Evolutionary conservation across 805 yeast species (phyloP).

Genomic region (Hanseniaspora pseudoguilliermondii): DNA sequence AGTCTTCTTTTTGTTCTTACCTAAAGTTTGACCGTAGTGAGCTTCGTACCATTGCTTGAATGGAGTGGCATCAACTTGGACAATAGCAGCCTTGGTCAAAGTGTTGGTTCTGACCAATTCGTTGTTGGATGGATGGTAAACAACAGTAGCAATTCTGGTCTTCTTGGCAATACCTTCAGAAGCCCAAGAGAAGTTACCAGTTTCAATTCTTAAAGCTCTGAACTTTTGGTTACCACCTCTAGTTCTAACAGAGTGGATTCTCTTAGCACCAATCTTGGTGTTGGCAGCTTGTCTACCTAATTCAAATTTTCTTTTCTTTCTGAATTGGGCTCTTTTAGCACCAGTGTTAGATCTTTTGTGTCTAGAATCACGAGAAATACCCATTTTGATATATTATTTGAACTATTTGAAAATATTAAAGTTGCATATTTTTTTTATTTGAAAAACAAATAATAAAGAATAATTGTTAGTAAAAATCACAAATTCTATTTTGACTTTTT

Average conservation of each 20-base stretch:
- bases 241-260: conserved; percentile 98
- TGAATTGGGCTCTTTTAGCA: conserved; percentile 99
- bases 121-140: conserved; percentile 99
- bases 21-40: conserved; percentile 89
- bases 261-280: conserved; percentile 98
- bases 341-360: conserved; percentile 99
- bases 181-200: conserved; percentile 99
- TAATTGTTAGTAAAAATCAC: conserved; percentile 10
- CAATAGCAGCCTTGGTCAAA: conserved; percentile 96
- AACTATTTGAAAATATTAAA: conserved; percentile 21
- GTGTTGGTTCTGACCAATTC: conserved; percentile 99
- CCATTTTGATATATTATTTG: conserved; percentile 43
- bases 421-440: background rate
- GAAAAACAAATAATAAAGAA: background rate
- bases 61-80: conserved; percentile 99
- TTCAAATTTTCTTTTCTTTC: conserved; percentile 99
- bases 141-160: conserved; percentile 97
- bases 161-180: conserved; percentile 97
- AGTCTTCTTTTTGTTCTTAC: conserved; percentile 55
- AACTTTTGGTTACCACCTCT: conserved; percentile 99
- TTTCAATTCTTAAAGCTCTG: conserved; percentile 98
- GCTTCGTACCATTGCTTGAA: conserved; percentile 98
- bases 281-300: conserved; percentile 98
- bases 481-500: background rate
- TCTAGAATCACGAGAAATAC: conserved; percentile 99